Base-by-base conservation (phyloP, 352 stramenopile genomes). In the Phytophthora chlamydospora region DNA sequence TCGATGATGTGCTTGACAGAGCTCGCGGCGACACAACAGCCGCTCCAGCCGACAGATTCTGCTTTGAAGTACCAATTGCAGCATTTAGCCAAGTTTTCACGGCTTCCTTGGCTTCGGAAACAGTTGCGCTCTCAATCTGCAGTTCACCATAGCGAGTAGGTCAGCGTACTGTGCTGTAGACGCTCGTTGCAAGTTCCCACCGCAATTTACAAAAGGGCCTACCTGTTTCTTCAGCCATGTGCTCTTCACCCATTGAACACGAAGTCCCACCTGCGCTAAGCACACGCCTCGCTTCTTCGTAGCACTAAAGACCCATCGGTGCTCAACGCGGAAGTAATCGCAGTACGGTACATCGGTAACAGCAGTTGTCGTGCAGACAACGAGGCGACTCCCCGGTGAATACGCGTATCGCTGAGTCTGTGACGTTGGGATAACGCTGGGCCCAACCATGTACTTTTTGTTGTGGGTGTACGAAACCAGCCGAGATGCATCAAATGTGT, bases 191-290 rank as follows among this genome's bases (percentile, higher is more conserved):
- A 24, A 24, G 21, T 13, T 17, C 2, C n/a, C 4, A 19, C 6
- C 40, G 9, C 2, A 45, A 65, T 27, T 31, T 3, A 33, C 19
- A 14, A 45, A n/a, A 24, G 2, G 5, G 31, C 63, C 8, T 67
- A 93, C 85, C 78, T 95, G 87, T 27, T 92, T 92, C 74, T 93
- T 96, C 16, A 96, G 64, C 83, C 86, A 94, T 32, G 87, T 96
- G 69, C 69, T 93, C 55, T 96, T 96, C 19, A 77, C 53, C 80
- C 83, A 96, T 13, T 90, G 69, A 7, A 96, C 62, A 9, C 77
- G 82, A 42, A 93, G 73, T 8, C 87, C 87, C 7, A 91, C 83
- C 58, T 91, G 80, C 12, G 73, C 38, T 32, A 68, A 75, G 35
- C 78, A 91, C 11, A 56, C 52, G 9, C 58, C 58, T 32, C 65